phyloP scores from a whole-genome alignment of 441 rosid genomes.

The Croton setiger region DNA sequence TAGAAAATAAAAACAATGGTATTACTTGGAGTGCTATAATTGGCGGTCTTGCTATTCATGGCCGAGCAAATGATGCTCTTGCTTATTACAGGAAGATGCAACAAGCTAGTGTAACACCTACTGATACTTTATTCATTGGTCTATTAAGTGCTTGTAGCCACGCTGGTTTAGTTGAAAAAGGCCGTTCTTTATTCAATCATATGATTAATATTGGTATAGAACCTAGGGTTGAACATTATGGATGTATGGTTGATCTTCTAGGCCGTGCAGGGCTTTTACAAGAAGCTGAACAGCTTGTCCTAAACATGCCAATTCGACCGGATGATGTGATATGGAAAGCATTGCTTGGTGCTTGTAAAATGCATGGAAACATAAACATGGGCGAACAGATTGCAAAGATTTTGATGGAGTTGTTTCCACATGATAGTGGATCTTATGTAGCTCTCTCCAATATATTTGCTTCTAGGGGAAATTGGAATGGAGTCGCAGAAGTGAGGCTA shows the following conservation, averaged over 20 bases:
- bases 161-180: conserved; percentile 62
- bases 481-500: conserved; percentile 49
- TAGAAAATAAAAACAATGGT: conserved; percentile 48
- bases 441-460: conserved; percentile 63
- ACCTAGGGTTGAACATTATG: conserved; percentile 69
- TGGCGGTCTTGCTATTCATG: conserved; percentile 59
- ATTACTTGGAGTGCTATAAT: conserved; percentile 66
- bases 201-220: conserved; percentile 45
- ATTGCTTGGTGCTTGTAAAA: conserved; percentile 60
- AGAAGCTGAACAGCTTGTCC: conserved; percentile 54
- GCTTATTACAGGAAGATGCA: conserved; percentile 48
- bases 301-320: conserved; percentile 51
- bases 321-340: conserved; percentile 73
- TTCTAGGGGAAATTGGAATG: conserved; percentile 49
- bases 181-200: conserved; percentile 44
- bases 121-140: conserved; percentile 52
- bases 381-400: conserved; percentile 45
- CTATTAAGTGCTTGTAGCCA: conserved; percentile 63
- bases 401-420: conserved; percentile 47
- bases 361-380: conserved; percentile 45
- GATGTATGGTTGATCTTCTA: conserved; percentile 73
- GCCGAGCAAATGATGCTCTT: conserved; percentile 51
- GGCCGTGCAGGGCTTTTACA: conserved; percentile 56
- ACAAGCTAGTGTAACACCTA: conserved; percentile 38
- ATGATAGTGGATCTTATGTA: conserved; percentile 61